Evolutionary conservation across 371 early-diverging fungal genomes (phyloP), one percentile per base, ranked within the genome.

Genomic region (Circinella minor): DNA sequence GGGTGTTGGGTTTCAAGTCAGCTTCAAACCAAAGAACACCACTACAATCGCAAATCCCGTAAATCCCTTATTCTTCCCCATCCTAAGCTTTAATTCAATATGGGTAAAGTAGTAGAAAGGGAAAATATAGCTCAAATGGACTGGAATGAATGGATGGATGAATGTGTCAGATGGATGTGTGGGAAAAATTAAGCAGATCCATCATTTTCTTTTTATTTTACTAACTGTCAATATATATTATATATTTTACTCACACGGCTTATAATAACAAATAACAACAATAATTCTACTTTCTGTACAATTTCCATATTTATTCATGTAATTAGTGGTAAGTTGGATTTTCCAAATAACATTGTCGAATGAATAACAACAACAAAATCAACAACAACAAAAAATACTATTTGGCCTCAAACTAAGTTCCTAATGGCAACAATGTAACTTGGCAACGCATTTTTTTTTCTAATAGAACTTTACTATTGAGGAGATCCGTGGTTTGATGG

Each of bases 401-500:
- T 27, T 27, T 27, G 27, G 2, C 2, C 2, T 27, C 2, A 27
- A 2, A 27, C 27, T 27, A 55, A 15, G 55, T n/a, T 17, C 1
- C 55, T 55, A 55, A 55, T 55, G 17, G n/a, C n/a, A 8, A n/a
- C 10, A 14, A 1, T 4, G 17, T 57, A 5, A 1, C 14, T 51
- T 5, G 8, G 5, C 15, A 17, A 51, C 15, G 51, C n/a, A 6
- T 7, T n/a, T 51, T 13, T 65, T 43, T 43, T 43, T 9, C 3
- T 43, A 43, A 9, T 43, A 66, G 69, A 69, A 69, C 63, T 69
- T 69, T 69, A 69, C 69, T 69, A 43, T 69, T 69, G 69, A 69
- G 69, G 69, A 69, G 63, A 69, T 69, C 63, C 69, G 69, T 55
- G 63, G 69, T 63, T 57, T 69, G 61, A 69, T 69, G 69, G 69